These are phyloP conservation scores for Daphne laureola DNA, from an alignment of 441 rosid genomes.

Conservation along the genomic window DNA sequence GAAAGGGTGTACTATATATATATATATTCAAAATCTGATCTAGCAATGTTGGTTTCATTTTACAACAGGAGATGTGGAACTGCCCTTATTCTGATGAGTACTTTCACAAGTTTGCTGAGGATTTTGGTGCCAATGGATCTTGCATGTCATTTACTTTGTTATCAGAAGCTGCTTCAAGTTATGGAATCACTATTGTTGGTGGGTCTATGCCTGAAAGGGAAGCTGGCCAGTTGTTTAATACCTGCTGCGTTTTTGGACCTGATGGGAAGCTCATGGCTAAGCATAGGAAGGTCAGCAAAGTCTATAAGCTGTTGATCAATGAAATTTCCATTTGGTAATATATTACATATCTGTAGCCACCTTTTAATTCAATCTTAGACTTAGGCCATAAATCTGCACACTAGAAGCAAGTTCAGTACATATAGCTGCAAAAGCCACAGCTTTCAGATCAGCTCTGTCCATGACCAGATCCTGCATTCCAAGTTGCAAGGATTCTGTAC, in stretches of 20 bases:
- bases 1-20: too few relatives aligned
- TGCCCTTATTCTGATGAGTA: constrained; percentile 21
- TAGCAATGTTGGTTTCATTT: not conserved
- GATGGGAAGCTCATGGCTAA: constrained; percentile 18
- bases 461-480: too few relatives aligned
- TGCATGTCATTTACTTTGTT: constrained; percentile 15
- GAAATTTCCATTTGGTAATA: not conserved
- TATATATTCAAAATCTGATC: not conserved
- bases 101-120: constrained; percentile 20
- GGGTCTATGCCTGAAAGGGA: constrained; percentile 19
- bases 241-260: constrained; percentile 18
- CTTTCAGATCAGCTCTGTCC: too few relatives aligned
- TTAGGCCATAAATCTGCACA: too few relatives aligned
- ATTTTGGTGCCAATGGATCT: constrained; percentile 11
- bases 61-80: constrained; percentile 20
- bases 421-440: too few relatives aligned
- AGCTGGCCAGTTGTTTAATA: constrained; percentile 13
- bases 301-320: not conserved
- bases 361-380: not conserved
- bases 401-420: too few relatives aligned
- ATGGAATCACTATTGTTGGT: constrained; percentile 18
- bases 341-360: not conserved
- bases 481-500: too few relatives aligned
- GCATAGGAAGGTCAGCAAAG: constrained; percentile 12
- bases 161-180: constrained; percentile 15